These are phyloP conservation scores for Colletotrichum sp. DNA, from an alignment of 2,329 filamentous ascomycete genomes.

Conservation along the genomic window DNA sequence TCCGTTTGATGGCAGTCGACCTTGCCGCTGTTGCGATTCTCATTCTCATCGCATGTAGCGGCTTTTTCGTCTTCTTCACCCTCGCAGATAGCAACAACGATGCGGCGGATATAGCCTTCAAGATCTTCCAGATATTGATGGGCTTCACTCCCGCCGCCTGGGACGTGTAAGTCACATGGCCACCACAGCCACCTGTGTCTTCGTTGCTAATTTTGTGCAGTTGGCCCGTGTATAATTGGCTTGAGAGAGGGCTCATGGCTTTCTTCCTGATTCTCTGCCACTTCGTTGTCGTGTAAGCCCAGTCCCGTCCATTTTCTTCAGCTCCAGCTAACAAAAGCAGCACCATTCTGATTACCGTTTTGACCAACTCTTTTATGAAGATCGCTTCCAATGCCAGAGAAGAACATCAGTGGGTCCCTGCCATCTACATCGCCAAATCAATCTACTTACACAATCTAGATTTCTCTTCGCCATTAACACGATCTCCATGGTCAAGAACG, in stretches of 20 bases:
- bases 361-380: conserved; percentile 95
- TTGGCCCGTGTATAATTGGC: conserved; percentile 76
- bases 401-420: conserved; percentile 71
- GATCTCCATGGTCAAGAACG: conserved; percentile 98
- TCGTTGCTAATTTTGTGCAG: conserved; percentile 32
- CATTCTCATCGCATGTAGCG: conserved; percentile 87
- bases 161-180: conserved; percentile 69
- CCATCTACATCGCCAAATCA: conserved; percentile 7
- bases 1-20: conserved; percentile 92
- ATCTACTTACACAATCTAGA: conserved; percentile 38
- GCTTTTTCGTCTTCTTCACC: conserved; percentile 95
- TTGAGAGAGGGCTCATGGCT: conserved; percentile 78
- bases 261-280: conserved; percentile 94
- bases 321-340: conserved; percentile 34
- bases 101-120: conserved; percentile 80
- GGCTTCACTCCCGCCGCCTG: conserved; percentile 95
- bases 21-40: conserved; percentile 83
- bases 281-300: conserved; percentile 79
- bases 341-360: conserved; percentile 92
- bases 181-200: not conserved
- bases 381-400: conserved; percentile 93
- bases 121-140: conserved; percentile 93
- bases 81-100: conserved; percentile 76
- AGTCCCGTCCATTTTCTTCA: no score
- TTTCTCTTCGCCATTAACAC: conserved; percentile 97